Evolutionary conservation across 2,329 filamentous ascomycete species (phyloP).

Genomic region (Colletotrichum kahawae): DNA sequence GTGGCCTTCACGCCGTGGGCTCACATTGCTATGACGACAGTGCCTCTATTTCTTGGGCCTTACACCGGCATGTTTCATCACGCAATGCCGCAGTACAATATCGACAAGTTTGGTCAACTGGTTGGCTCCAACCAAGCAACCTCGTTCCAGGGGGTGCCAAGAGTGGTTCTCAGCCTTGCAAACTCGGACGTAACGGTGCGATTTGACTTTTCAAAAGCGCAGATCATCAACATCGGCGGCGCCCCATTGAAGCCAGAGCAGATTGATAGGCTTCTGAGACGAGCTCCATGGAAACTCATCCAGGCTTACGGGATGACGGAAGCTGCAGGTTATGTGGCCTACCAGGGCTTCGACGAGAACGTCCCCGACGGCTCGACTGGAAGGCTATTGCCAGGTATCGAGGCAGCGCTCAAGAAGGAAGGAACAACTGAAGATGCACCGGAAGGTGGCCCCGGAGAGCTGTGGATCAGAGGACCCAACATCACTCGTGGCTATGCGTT

Average conservation of each 20-base stretch:
- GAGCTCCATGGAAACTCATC: slow-evolving; percentile 41
- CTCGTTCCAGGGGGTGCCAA: slow-evolving; percentile 43
- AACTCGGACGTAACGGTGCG: slow-evolving; percentile 37
- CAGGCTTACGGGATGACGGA: slow-evolving; percentile 53
- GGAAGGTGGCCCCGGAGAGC: slow-evolving; percentile 41
- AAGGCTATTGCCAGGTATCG: slow-evolving; percentile 40
- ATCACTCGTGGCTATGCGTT: slow-evolving; percentile 47
- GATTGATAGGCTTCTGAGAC: slow-evolving; percentile 31
- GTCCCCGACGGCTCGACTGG: slow-evolving; percentile 39
- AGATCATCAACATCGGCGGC: slow-evolving; percentile 41
- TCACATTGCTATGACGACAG: slow-evolving; percentile 48
- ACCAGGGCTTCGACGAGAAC: slow-evolving; percentile 38
- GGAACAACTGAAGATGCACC: slow-evolving; percentile 38
- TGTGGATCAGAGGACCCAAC: slow-evolving; percentile 49
- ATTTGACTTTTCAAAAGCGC: slow-evolving; percentile 41
- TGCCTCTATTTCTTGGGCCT: slow-evolving; percentile 47
- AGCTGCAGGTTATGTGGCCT: slow-evolving; percentile 46
- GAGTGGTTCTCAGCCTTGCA: slow-evolving; percentile 40
- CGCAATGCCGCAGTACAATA: slow-evolving; percentile 43
- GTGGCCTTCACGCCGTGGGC: slow-evolving; percentile 49
- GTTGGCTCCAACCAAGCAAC: slow-evolving; percentile 40
- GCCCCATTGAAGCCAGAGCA: slow-evolving; percentile 38
- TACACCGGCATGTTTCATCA: slow-evolving; percentile 50
- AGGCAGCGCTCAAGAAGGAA: slow-evolving; percentile 43
- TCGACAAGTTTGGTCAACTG: slow-evolving; percentile 37